Evolutionary conservation across 371 early-diverging fungal genomes (phyloP), one percentile per base, ranked within the genome.

Genomic region (Chytridium lagenaria): DNA sequence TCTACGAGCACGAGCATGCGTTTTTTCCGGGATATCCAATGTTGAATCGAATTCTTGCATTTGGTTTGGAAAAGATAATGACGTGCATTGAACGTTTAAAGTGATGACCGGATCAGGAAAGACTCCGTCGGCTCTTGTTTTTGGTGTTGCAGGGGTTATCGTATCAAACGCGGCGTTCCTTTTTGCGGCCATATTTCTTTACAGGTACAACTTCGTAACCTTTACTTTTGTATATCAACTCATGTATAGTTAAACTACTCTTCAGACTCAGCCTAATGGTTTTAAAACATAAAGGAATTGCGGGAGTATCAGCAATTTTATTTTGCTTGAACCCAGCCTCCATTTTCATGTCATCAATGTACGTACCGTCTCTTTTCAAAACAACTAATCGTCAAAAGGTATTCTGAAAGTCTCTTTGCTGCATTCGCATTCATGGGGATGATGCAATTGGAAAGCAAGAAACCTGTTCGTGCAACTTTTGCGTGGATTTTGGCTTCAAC

Each of bases 391-490:
- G 16, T 37, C n/a, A 51, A 15, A 33, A 89, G 90, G 26, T 93
- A 96, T 74, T 90, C 96, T 0, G 98, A 97, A 77, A 91, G 93
- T 34, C 76, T 90, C n/a, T 97, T 96, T 84, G 91, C 95, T 0
- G 77, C 86, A 22, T 81, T 94, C 0, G 86, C 89, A 0, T 96
- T 97, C 77, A 76, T 83, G 0, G 95, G 95, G 3, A 92, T 96
- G 93, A 67, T 83, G 36, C 82, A 80, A 57, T 74, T 84, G 16
- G 79, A 78, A 0, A 75, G 81, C 30, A 80, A 83, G 26, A 80
- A 81, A 15, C 84, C 89, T 50, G 70, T 87, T 49, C 39, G 64
- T 37, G 90, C 93, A 2, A 82, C 93, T 1, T 37, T 93, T 10
- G 64, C 86, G 0, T 93, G 92, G 88, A 81, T 86, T 7, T 34